phyloP scores from a whole-genome alignment of 1,139 yeast genomes.

The Saccharomyces hybrid region DNA sequence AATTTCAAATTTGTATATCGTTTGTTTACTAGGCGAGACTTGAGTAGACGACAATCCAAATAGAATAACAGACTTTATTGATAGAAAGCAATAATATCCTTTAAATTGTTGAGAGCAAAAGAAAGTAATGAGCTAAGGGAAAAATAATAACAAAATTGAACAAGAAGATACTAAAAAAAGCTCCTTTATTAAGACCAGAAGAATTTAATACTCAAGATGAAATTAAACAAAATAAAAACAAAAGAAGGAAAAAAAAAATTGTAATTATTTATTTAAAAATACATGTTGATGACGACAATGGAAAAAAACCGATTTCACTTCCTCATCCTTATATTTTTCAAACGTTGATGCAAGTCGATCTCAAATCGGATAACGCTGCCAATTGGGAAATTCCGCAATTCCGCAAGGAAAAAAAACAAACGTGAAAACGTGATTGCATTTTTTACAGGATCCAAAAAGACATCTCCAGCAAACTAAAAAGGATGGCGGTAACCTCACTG shows the following conservation, averaged over 20 bases:
- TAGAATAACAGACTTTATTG: neutral
- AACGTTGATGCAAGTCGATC: neutral
- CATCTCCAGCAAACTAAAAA: neutral
- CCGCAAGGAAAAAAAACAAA: neutral
- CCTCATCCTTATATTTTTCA: neutral
- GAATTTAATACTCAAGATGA: neutral
- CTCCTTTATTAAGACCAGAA: neutral
- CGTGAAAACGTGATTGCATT: neutral
- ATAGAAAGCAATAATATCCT: neutral
- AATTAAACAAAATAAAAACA: neutral
- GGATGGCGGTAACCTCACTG: neutral
- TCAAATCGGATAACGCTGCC: constrained; percentile 1
- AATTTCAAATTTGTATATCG: neutral
- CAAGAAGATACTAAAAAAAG: neutral
- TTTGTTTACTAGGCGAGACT: neutral
- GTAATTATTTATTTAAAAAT: neutral
- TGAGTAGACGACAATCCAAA: neutral
- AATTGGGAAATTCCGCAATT: constrained; percentile 1
- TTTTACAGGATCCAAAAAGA: neutral
- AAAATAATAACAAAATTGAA: neutral
- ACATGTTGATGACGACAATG: constrained; percentile 1
- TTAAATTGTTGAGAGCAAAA: neutral
- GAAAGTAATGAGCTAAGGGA: neutral
- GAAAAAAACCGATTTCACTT: neutral
- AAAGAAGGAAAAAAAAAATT: neutral